Base-by-base conservation (phyloP, 176 grass and related monocot genomes). In the Poa pratensis region DNA sequence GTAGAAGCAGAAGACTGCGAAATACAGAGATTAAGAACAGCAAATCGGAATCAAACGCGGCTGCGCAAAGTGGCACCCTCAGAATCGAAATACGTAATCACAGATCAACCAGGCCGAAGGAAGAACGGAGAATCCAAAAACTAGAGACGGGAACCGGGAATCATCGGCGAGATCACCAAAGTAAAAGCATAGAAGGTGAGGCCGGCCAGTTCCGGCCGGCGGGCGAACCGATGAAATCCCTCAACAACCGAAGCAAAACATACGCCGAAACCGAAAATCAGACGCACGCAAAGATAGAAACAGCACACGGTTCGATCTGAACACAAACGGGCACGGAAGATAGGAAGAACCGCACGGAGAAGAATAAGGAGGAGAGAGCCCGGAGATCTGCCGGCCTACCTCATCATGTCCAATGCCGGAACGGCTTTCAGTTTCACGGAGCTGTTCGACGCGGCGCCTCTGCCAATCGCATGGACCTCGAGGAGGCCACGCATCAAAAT, bases 391-490 rank as follows among this genome's bases (percentile, higher is more conserved):
- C 69, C 77, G 66, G 51, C 49, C 49, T 83, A 97, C 91, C 89
- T 94, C 91, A 97, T 94, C 91, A 94, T 91, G 80, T 94, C 89
- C 87, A 94, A 97, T 94, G 94, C 82, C 64, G 80, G 82, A 63
- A 54, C 61, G 80, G 76, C 60, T 69, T 83, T 87, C 69, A 79
- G 68, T 86, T 73, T 84, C 42, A 50, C 13, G 0, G 68, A 53
- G 76, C 52, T 84, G 69, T 62, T 11, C 13, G 69, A 76, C 69
- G 76, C 81, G 76, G 83, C 81, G 89, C 80, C 30, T 61, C 22
- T 83, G 60, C 68, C 81, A 80, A 90, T 91, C 81, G 69, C 76
- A 15, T 84, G 81, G 81, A 83, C 89, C 89, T 84, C 85, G 64
- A 88, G 67, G 62, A 43, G 66, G 65, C 79, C 85, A 86, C 83